phyloP scores from a whole-genome alignment of 306 rosid species.

The Fragaria ananassa region DNA sequence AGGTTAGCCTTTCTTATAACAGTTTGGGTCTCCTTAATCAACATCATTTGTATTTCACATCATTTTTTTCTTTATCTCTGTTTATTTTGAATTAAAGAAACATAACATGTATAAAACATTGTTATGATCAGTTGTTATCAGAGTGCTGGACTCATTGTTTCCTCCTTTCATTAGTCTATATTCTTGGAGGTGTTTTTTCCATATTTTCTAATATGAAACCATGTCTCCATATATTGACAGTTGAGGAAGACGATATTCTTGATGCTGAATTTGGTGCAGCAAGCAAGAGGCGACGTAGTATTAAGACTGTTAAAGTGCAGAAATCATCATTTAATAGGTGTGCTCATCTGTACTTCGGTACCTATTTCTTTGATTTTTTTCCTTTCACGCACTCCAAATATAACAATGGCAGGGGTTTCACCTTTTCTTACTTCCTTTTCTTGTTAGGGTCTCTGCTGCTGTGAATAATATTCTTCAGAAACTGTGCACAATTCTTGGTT shows the following conservation, averaged over 20 bases:
- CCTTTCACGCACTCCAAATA: slow-evolving; percentile 9
- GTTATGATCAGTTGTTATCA: not conserved
- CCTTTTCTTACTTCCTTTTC: slow-evolving; percentile 22
- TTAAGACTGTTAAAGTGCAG: slow-evolving; percentile 62
- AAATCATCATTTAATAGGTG: slow-evolving; percentile 72
- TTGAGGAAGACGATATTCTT: slow-evolving; percentile 66
- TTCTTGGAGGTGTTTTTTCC: not conserved
- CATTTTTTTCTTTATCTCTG: not conserved
- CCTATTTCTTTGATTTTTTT: not conserved
- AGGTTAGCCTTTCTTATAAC: slow-evolving; percentile 49
- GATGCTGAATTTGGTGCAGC: slow-evolving; percentile 79
- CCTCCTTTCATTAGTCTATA: slow-evolving; percentile 3
- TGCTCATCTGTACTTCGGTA: slow-evolving; percentile 25
- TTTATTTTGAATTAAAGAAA: not conserved
- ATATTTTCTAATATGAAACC: not conserved
- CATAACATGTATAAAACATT: not conserved
- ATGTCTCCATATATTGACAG: slow-evolving; percentile 31
- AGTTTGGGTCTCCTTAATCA: slow-evolving; percentile 3
- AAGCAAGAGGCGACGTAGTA: slow-evolving; percentile 75
- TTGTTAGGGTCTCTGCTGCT: slow-evolving; percentile 74
- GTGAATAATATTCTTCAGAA: slow-evolving; percentile 89
- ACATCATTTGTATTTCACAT: not conserved
- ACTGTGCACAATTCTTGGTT: slow-evolving; percentile 86
- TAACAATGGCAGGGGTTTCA: slow-evolving; percentile 22
- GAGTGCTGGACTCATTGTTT: not conserved